phyloP scores from a whole-genome alignment of 139 green algal genomes.

The Chloropicon primus region DNA sequence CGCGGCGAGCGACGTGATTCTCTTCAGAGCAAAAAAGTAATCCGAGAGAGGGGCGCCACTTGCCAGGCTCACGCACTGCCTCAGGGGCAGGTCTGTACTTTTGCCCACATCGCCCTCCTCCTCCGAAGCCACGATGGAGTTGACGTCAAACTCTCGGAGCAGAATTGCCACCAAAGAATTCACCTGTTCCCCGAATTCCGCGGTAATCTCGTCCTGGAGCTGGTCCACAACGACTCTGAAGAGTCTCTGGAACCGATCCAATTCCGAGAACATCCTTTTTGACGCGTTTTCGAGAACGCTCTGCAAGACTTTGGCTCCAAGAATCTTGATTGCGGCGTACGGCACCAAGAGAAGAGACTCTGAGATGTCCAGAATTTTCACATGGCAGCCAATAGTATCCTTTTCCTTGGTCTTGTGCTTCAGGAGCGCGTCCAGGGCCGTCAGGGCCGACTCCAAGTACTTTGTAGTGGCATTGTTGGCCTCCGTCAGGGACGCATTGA shows the following conservation, averaged over 20 bases:
- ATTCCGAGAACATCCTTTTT: background rate
- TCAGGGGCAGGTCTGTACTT: background rate
- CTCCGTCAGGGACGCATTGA: background rate
- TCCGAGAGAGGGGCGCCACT: too few relatives aligned
- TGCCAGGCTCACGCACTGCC: too few relatives aligned
- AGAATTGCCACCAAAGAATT: background rate
- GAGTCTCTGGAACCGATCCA: background rate
- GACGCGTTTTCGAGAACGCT: background rate
- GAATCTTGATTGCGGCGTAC: background rate
- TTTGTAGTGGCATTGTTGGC: background rate
- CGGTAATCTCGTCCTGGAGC: background rate
- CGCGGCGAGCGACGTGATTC: background rate
- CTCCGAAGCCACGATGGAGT: background rate
- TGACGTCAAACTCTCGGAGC: background rate
- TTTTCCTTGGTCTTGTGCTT: background rate
- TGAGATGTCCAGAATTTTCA: background rate
- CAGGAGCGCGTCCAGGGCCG: background rate
- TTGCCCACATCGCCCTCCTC: background rate
- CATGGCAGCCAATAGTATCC: background rate
- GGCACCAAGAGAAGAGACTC: background rate
- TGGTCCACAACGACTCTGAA: background rate
- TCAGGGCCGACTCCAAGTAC: background rate
- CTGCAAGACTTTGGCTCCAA: background rate
- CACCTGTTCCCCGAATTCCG: background rate
- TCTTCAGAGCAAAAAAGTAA: background rate